These are phyloP conservation scores for Colletotrichum limetticola DNA, from an alignment of 2,329 filamentous ascomycete genomes.

Conservation along the genomic window DNA sequence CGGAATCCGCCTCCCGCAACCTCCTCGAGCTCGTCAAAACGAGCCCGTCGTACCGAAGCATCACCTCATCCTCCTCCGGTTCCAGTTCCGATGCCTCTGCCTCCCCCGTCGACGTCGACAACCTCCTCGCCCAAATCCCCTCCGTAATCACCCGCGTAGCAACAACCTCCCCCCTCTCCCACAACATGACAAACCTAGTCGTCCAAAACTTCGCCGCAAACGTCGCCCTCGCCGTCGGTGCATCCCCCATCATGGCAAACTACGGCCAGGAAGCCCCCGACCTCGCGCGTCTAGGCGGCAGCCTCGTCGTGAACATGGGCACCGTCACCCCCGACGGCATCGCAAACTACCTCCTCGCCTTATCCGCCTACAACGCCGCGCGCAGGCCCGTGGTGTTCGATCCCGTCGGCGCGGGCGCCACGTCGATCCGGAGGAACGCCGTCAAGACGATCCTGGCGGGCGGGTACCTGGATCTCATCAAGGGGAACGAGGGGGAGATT, in stretches of 20 bases:
- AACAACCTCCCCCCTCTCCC: conserved; percentile 76
- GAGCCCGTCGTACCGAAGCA: conserved; percentile 43
- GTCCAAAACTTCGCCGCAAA: conserved; percentile 97
- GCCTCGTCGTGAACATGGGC: conserved; percentile 94
- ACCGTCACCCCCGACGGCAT: conserved; percentile 83
- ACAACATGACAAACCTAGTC: conserved; percentile 98
- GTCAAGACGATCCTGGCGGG: conserved; percentile 76
- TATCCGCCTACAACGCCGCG: conserved; percentile 82
- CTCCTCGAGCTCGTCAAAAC: conserved; percentile 67
- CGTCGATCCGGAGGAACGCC: conserved; percentile 72
- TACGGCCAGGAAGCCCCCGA: conserved; percentile 85
- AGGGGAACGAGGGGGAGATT: conserved; percentile 94
- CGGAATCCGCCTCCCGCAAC: conserved; percentile 68
- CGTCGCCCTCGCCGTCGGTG: conserved; percentile 84
- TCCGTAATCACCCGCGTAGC: conserved; percentile 70
- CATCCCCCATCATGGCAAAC: conserved; percentile 94
- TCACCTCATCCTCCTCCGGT: background rate
- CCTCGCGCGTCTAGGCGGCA: conserved; percentile 79
- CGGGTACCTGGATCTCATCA: conserved; percentile 88
- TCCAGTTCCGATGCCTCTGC: background rate
- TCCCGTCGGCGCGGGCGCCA: conserved; percentile 73
- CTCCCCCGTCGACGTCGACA: conserved; percentile 15
- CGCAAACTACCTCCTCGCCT: conserved; percentile 76
- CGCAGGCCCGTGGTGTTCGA: conserved; percentile 85
- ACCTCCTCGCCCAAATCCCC: conserved; percentile 44